Evolutionary conservation across 2,329 filamentous ascomycete genomes (phyloP).

Genomic region (Diplocarpon rosae): DNA sequence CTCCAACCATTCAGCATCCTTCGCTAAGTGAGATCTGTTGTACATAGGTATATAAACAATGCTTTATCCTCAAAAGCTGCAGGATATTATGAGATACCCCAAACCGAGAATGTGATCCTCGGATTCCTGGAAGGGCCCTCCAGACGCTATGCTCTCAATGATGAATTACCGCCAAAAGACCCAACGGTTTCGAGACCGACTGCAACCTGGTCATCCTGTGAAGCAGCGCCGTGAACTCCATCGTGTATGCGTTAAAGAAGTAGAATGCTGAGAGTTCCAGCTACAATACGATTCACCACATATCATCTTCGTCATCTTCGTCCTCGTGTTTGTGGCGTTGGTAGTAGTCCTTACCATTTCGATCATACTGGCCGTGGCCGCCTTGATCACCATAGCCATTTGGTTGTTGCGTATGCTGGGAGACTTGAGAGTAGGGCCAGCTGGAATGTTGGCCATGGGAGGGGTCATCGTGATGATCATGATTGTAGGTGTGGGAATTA

Average conservation of each 20-base stretch:
- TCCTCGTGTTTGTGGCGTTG: conserved; percentile 14
- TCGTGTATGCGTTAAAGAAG: conserved; percentile 23
- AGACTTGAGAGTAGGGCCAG: conserved; percentile 27
- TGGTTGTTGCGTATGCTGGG: conserved; percentile 22
- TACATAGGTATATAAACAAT: conserved; percentile 24
- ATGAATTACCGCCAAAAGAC: conserved; percentile 15
- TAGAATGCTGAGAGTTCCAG: conserved; percentile 1
- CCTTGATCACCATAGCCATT: conserved; percentile 25
- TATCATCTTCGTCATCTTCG: conserved; percentile 24
- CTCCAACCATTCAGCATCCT: conserved; percentile 16
- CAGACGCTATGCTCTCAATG: conserved; percentile 27
- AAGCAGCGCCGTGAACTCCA: conserved; percentile 25
- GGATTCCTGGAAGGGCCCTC: conserved; percentile 10
- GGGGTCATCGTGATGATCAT: conserved; percentile 31
- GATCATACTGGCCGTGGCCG: conserved; percentile 23
- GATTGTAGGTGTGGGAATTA: conserved; percentile 40
- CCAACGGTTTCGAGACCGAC: conserved; percentile 1
- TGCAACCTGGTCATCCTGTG: conserved; percentile 11
- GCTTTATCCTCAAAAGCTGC: conserved; percentile 10
- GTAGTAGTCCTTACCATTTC: conserved; percentile 24
- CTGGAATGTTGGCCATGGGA: conserved; percentile 18
- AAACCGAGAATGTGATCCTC: no score
- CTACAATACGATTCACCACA: conserved; percentile 25
- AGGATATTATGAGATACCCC: conserved; percentile 17
- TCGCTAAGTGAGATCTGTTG: conserved; percentile 14